Evolutionary conservation across 2,329 filamentous ascomycete genomes (phyloP).

Genomic region (Gliomastix tumulicola): DNA sequence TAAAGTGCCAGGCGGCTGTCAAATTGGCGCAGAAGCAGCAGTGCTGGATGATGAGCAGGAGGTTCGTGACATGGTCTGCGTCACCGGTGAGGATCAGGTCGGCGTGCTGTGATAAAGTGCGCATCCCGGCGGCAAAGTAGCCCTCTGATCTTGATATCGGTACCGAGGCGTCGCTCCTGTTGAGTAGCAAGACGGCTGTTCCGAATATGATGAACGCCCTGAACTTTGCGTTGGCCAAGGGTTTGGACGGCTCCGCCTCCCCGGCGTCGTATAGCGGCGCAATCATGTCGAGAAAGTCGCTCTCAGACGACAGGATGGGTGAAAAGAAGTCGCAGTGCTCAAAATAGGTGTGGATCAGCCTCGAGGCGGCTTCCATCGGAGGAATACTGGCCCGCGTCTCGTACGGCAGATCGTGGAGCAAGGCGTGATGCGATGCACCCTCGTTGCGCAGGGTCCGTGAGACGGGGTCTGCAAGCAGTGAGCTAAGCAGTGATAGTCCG

Average conservation of each 20-base stretch:
- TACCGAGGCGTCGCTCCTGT: slow-evolving; percentile 7
- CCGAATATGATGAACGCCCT: slow-evolving; percentile 6
- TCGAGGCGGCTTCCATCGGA: slow-evolving; percentile 1
- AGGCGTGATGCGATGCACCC: slow-evolving; percentile 1
- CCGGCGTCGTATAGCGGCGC: slow-evolving; percentile 3
- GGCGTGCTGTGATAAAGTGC: slow-evolving; percentile 4
- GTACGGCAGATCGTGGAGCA: slow-evolving; percentile 6
- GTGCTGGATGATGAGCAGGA: slow-evolving; percentile 8
- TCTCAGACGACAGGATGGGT: slow-evolving; percentile 10
- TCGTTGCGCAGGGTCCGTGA: background rate
- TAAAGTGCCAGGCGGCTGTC: slow-evolving; percentile 7
- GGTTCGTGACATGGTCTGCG: slow-evolving; percentile 5
- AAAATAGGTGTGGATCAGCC: slow-evolving; percentile 14
- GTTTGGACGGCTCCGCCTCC: background rate
- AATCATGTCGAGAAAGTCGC: slow-evolving; percentile 5
- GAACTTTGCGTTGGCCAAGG: slow-evolving; percentile 1
- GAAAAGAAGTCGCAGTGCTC: slow-evolving; percentile 19
- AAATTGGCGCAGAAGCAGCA: slow-evolving; percentile 6
- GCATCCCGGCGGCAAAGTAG: slow-evolving; percentile 6
- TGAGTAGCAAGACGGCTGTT: slow-evolving; percentile 6
- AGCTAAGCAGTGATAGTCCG: slow-evolving; percentile 5
- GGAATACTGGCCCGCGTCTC: slow-evolving; percentile 7
- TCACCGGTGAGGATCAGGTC: slow-evolving; percentile 6
- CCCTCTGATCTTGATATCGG: slow-evolving; percentile 4
- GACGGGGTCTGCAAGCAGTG: slow-evolving; percentile 5